Base-by-base conservation (phyloP, 2,329 filamentous ascomycete genomes). In the Hypoxylon sp. region DNA sequence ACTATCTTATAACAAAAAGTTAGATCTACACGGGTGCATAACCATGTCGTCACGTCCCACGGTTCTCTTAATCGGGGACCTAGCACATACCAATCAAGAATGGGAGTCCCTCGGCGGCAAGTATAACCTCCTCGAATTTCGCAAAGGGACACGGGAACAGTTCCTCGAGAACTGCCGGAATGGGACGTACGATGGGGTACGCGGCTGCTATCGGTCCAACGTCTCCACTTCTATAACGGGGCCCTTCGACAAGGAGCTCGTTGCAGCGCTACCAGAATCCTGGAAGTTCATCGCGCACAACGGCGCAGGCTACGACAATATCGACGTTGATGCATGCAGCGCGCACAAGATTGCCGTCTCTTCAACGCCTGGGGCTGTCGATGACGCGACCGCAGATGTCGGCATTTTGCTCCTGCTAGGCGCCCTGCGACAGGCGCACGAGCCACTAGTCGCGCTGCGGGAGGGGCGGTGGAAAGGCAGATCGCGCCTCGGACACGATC, bases 241-340 rank as follows among this genome's bases (percentile, higher is more conserved):
- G 5, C 67, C 58, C 5, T 85, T 86, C 69, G 74, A 86, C 70
- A 70, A 75, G 12, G 83, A 85, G 67, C 68, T 85, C 52, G 71
- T 85, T 12, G 76, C 77, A 7, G 75, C 77, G 9, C 75, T 86
- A 2, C 84, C 84, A 0, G 69, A 72, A 27, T 79, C 80, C 0
- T 73, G 84, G 63, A 81, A 80, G 66, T 85, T 80, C 68, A 82
- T 86, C 68, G 83, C 82, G 66, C 84, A 86, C 70, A 84, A 85
- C 65, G 84, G 86, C 14, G 86, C 86, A 1, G 86, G 86, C 3
- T 89, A 89, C 75, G 86, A 88, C 73, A 87, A 87, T 70, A 83
- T 89, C 50, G 85, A 88, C 62, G 78, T 88, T 12, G 74, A 79
- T 0, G 83, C 82, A 21, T 88, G 85, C 74, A 84, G 83, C 52